Percentiles rank a stretch among this genome's conserved stretches.
phyloP scores from a whole-genome alignment of 225 moss, liverwort and hornwort genomes.

The Sphagnum tenellum region DNA sequence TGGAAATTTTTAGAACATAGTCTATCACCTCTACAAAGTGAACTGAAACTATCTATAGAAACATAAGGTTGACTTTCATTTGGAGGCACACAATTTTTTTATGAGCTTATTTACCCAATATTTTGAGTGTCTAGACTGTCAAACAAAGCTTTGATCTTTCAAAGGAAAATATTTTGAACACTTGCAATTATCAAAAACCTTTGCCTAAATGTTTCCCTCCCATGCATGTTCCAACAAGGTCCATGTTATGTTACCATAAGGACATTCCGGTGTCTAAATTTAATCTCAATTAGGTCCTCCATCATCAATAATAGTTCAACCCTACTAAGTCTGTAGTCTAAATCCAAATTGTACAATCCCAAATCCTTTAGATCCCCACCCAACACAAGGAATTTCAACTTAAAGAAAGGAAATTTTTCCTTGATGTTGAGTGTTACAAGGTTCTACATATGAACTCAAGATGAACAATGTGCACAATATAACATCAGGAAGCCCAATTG shows the following conservation, averaged over 20 bases:
- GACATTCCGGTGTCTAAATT: constrained; percentile 65
- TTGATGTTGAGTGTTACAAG: not conserved
- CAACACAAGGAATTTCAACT: too few relatives aligned
- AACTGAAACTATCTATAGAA: too few relatives aligned
- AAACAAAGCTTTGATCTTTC: too few relatives aligned
- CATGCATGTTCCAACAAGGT: not conserved
- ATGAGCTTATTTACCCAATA: too few relatives aligned
- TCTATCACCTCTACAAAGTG: too few relatives aligned
- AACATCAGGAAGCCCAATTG: not conserved
- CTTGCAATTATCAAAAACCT: too few relatives aligned
- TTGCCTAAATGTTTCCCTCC: too few relatives aligned
- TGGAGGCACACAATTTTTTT: too few relatives aligned
- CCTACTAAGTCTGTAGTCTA: constrained; percentile 47
- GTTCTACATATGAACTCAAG: not conserved
- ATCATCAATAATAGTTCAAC: constrained; percentile 71
- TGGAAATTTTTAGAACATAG: too few relatives aligned
- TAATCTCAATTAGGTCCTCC: constrained; percentile 84
- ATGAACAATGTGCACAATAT: not conserved
- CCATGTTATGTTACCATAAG: constrained; percentile 26
- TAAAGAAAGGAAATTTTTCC: not conserved
- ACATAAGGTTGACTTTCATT: too few relatives aligned
- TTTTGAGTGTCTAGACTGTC: too few relatives aligned
- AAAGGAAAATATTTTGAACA: too few relatives aligned
- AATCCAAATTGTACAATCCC: constrained; percentile 70
- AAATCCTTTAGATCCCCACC: constrained; percentile 32